phyloP scores from a whole-genome alignment of 148 eudicot species.

The Oxyria digyna region DNA sequence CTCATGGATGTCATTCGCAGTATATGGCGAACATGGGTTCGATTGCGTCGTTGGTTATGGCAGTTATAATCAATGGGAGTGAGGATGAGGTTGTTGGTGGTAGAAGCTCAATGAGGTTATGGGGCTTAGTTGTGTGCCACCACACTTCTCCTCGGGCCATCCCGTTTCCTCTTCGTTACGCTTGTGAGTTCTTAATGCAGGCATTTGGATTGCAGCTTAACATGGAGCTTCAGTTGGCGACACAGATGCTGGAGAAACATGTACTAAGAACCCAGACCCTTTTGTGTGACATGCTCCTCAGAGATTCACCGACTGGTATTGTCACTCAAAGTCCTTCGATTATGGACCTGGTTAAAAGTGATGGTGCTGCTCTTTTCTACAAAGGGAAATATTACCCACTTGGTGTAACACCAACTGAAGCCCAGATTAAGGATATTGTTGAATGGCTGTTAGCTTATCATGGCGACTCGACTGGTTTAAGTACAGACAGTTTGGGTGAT shows the following conservation, averaged over 20 bases:
- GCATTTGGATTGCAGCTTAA: constrained; percentile 86
- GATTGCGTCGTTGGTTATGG: constrained; percentile 73
- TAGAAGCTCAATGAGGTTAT: constrained; percentile 52
- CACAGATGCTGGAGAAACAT: constrained; percentile 65
- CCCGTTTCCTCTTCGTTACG: constrained; percentile 87
- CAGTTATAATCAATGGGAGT: constrained; percentile 66
- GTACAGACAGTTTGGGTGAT: constrained; percentile 81
- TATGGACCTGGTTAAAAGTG: constrained; percentile 88
- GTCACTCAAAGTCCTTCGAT: constrained; percentile 83
- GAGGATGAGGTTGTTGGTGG: constrained; percentile 47
- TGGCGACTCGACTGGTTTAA: constrained; percentile 81
- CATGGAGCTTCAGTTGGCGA: constrained; percentile 76
- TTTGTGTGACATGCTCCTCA: constrained; percentile 85
- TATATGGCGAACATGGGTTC: constrained; percentile 99
- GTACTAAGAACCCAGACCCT: constrained; percentile 78
- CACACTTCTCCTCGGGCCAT: constrained; percentile 72
- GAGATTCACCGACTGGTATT: constrained; percentile 76
- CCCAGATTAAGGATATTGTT: constrained; percentile 74
- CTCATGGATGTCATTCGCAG: constrained; percentile 91
- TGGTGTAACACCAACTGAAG: constrained; percentile 79
- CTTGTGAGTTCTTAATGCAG: constrained; percentile 97
- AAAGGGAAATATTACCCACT: constrained; percentile 58
- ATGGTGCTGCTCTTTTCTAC: constrained; percentile 81
- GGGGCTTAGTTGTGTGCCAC: constrained; percentile 97
- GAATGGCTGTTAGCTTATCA: constrained; percentile 62